Evolutionary conservation across 805 yeast species (phyloP).

Genomic region (Nadsonia fulvescens): DNA sequence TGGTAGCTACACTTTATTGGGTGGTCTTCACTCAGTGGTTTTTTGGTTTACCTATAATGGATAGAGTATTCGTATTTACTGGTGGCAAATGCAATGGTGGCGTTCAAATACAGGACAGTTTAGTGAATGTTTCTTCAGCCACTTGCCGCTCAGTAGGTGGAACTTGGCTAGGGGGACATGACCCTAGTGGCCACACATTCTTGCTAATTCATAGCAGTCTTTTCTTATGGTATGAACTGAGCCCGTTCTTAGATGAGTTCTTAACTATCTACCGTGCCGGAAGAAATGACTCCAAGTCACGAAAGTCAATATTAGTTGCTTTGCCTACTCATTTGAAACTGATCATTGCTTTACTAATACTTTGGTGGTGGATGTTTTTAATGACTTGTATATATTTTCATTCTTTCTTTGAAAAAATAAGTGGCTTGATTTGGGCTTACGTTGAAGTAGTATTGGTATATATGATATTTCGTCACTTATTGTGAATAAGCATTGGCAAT

Average conservation of each 20-base stretch:
- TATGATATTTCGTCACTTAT: conserved; percentile 8
- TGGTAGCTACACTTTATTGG: conserved; percentile 58
- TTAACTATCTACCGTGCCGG: conserved; percentile 12
- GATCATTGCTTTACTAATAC: conserved; percentile 20
- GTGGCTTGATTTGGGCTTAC: conserved; percentile 51
- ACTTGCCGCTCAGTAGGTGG: conserved; percentile 46
- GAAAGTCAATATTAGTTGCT: conserved; percentile 6
- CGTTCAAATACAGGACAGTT: conserved; percentile 1
- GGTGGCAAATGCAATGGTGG: conserved; percentile 54
- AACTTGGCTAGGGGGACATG: conserved; percentile 73
- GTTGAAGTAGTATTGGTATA: conserved; percentile 31
- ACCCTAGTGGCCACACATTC: conserved; percentile 90
- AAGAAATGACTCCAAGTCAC: conserved; percentile 3
- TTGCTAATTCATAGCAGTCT: conserved; percentile 48
- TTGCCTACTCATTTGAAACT: conserved; percentile 9
- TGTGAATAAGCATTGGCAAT: too few species aligned
- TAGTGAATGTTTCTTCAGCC: conserved; percentile 15
- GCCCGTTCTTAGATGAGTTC: conserved; percentile 18
- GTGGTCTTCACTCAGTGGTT: conserved; percentile 71
- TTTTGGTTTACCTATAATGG: conserved; percentile 79
- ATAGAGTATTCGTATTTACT: conserved; percentile 52
- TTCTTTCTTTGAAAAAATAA: conserved; percentile 52
- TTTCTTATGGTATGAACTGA: conserved; percentile 46
- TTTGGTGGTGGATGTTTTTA: conserved; percentile 81
- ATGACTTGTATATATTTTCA: conserved; percentile 80